phyloP scores from a whole-genome alignment of 495 filamentous ascomycete genomes.

The Pseudevernia furfuracea region DNA sequence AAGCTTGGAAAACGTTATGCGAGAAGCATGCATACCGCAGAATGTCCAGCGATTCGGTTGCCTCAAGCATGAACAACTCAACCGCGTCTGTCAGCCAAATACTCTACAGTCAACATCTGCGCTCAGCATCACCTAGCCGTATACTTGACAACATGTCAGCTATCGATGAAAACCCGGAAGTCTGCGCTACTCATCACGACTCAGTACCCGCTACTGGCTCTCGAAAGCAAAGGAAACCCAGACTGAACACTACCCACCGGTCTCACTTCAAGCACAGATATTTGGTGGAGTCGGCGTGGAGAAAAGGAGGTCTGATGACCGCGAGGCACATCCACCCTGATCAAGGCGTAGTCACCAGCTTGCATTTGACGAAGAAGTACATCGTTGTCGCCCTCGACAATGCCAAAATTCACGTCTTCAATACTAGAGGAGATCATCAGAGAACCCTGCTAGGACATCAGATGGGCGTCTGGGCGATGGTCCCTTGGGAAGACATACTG shows the following conservation, averaged over 20 bases:
- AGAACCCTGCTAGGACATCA: constrained; percentile 90
- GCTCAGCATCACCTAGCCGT: constrained; percentile 24
- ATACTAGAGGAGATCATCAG: constrained; percentile 78
- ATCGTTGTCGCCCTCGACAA: constrained; percentile 97
- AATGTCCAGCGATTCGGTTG: constrained; percentile 40
- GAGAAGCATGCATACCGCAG: constrained; percentile 84
- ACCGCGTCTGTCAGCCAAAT: constrained; percentile 20
- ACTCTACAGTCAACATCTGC: constrained; percentile 21
- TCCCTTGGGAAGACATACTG: constrained; percentile 91
- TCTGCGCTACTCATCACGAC: constrained; percentile 9
- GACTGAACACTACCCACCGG: constrained; percentile 63
- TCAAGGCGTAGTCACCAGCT: constrained; percentile 89
- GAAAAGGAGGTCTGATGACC: constrained; percentile 71
- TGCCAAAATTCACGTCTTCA: constrained; percentile 96
- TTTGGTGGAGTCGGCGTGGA: constrained; percentile 95
- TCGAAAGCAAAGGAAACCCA: constrained; percentile 20
- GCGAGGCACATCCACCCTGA: constrained; percentile 85
- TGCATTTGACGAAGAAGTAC: constrained; percentile 90
- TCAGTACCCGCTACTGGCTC: constrained; percentile 6
- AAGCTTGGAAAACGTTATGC: constrained; percentile 95
- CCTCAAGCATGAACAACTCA: constrained; percentile 20
- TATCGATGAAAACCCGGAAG: constrained; percentile 26
- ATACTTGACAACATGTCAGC: constrained; percentile 23
- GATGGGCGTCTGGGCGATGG: constrained; percentile 99
- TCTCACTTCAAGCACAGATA: constrained; percentile 97